Base-by-base conservation (phyloP, 139 green algal species). In the Tetratostichococcus sp. region DNA sequence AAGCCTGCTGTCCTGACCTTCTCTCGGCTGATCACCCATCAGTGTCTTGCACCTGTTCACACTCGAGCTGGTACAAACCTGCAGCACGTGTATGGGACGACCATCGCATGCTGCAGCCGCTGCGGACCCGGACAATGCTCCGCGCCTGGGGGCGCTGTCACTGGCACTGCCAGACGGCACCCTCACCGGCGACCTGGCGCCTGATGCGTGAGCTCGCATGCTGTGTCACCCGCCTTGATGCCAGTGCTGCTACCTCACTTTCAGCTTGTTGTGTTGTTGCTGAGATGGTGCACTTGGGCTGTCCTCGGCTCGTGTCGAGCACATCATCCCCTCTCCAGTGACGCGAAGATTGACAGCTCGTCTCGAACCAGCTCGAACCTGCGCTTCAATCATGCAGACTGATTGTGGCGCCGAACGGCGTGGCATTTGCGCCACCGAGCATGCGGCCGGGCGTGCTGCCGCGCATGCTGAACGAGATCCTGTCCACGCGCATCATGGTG, bases 401-500 rank as follows among this genome's bases (percentile, higher is more conserved):
- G 30, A 82, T 91, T 17, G 74, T 98, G 1, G 69, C 87, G 19
- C 93, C 95, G 34, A 99, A 97, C 81, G 92, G 92, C 35, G 85
- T 95, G 11, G 89, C 86, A 0, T 99, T 93, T 80, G 83, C 83
- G n/a, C 83, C 89, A 1, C 76, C 82, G 0, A 42, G 73, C 14
- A 84, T 73, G n/a, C 84, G 90, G 4, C 86, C 81, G 16, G 95
- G 95, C 22, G 91, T 99, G 59, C 88, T 99, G 77, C 95, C 95
- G 0, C 83, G 95, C 57, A 86, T 99, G 84, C 85, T 99, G 77
- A 72, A 66, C 2, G 95, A 99, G 85, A 97, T 99, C 59, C 86
- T 99, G 43, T 82, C 90, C 57, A 98, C 95, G 0, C 86, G 95
- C 43, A 84, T 98, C 35, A 98, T 98, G 95, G 87, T 97, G 33